phyloP scores from a whole-genome alignment of 768 basidiomycete species.

The Serendipita indica region DNA sequence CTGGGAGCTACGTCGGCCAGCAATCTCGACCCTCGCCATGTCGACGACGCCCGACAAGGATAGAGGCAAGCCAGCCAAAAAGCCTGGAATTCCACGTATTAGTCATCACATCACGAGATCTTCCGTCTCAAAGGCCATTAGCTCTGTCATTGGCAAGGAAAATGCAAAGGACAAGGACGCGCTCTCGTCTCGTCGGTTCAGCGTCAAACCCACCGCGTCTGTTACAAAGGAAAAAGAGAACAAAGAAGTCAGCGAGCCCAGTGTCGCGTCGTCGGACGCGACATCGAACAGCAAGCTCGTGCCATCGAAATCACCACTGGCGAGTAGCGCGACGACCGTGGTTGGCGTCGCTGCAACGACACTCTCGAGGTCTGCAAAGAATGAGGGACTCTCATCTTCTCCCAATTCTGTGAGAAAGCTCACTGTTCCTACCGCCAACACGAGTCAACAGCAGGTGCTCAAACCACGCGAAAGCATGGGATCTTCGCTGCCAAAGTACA shows the following conservation, averaged over 20 bases:
- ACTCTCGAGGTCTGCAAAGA: neutral
- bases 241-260: neutral
- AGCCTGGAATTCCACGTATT: neutral
- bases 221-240: neutral
- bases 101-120: neutral
- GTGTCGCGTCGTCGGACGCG: neutral
- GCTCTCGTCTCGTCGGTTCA: neutral
- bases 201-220: neutral
- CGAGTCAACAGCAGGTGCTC: neutral
- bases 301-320: neutral
- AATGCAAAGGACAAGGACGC: neutral
- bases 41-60: neutral
- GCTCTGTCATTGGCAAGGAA: neutral
- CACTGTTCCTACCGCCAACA: neutral
- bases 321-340: neutral
- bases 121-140: conserved; percentile 3
- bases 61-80: neutral
- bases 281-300: neutral
- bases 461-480: neutral
- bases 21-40: neutral
- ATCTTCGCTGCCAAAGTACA: neutral
- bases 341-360: neutral
- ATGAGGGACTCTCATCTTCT: neutral
- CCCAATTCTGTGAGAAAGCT: neutral
- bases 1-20: too few species aligned